phyloP scores from a whole-genome alignment of 345 rosid species.

The Camelina neglecta region DNA sequence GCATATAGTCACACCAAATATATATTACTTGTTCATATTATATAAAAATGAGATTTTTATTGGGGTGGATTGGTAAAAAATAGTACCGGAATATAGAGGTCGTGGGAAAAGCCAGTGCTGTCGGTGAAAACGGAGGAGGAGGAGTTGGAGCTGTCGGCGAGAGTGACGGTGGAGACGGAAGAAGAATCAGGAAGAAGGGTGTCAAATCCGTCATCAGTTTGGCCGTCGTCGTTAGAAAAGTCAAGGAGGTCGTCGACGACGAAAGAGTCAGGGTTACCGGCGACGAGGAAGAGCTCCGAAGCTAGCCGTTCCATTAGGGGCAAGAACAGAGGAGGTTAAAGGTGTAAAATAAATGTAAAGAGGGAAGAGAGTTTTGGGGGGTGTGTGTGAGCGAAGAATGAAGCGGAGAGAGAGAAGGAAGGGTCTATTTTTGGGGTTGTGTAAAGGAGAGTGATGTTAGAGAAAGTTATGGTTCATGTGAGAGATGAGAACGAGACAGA shows the following conservation, averaged over 20 bases:
- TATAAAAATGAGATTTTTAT: background rate
- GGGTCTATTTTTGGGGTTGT: constrained; percentile 39
- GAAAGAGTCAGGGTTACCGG: constrained; percentile 63
- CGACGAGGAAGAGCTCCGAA: constrained; percentile 39
- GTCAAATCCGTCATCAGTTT: constrained; percentile 41
- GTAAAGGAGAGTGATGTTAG: constrained; percentile 46
- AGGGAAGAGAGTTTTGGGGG: constrained; percentile 7
- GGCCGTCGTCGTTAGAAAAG: constrained; percentile 74
- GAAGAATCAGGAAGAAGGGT: constrained; percentile 56
- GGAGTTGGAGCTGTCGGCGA: constrained; percentile 40
- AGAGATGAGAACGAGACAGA: constrained; percentile 43
- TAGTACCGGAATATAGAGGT: constrained; percentile 89
- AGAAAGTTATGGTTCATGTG: constrained; percentile 47
- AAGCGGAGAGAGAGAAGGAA: constrained; percentile 23
- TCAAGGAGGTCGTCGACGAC: constrained; percentile 91
- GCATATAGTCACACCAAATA: too few relatives aligned
- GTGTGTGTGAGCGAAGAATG: constrained; percentile 24
- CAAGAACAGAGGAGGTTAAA: constrained; percentile 9
- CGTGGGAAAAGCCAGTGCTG: constrained; percentile 51
- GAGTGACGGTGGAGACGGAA: constrained; percentile 16
- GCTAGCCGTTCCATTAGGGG: constrained; percentile 35
- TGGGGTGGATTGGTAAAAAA: background rate
- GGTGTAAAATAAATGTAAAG: constrained; percentile 21
- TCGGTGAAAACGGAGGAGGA: constrained; percentile 46
- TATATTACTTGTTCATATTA: too few relatives aligned